phyloP scores from a whole-genome alignment of 1,139 yeast genomes.

The Debaryomycetaceae sp. region DNA sequence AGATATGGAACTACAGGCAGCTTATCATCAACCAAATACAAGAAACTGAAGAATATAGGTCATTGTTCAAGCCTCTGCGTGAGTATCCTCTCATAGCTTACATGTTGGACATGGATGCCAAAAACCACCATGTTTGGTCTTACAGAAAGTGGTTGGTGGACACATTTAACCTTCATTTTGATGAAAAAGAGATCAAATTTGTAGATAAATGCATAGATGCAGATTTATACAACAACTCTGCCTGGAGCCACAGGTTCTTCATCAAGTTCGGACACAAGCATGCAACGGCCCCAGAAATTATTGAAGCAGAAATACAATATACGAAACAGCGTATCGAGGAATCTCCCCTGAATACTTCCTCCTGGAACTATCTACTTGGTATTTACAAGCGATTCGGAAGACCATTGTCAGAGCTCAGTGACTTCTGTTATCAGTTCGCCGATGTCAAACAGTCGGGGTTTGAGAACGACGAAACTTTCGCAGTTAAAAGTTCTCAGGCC shows the following conservation, averaged over 20 bases:
- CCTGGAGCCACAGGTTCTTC: conserved; percentile 87
- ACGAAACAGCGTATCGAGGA: conserved; percentile 42
- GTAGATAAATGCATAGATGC: conserved; percentile 45
- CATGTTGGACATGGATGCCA: conserved; percentile 75
- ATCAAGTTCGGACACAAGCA: conserved; percentile 32
- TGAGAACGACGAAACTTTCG: conserved; percentile 11
- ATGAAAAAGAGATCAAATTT: conserved; percentile 51
- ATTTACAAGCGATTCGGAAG: conserved; percentile 37
- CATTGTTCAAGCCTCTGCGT: conserved; percentile 39
- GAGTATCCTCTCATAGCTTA: conserved; percentile 63
- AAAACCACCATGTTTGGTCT: conserved; percentile 97
- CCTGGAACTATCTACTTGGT: conserved; percentile 82
- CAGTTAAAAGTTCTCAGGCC: conserved; percentile 58
- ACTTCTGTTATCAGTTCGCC: conserved; percentile 43
- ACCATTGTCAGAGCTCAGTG: conserved; percentile 34
- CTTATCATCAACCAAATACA: conserved; percentile 41
- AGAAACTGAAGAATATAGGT: conserved; percentile 9
- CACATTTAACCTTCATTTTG: conserved; percentile 44
- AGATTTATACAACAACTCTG: conserved; percentile 87
- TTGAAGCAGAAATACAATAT: conserved; percentile 35
- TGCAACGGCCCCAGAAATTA: conserved; percentile 11
- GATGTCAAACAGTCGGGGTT: conserved; percentile 13
- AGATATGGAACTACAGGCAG: conserved; percentile 92
- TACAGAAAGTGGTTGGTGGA: conserved; percentile 78
- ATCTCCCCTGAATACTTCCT: conserved; percentile 82